These are phyloP conservation scores for Naganishia cerealis DNA, from an alignment of 1,284 basidiomycete genomes.

Conservation along the genomic window DNA sequence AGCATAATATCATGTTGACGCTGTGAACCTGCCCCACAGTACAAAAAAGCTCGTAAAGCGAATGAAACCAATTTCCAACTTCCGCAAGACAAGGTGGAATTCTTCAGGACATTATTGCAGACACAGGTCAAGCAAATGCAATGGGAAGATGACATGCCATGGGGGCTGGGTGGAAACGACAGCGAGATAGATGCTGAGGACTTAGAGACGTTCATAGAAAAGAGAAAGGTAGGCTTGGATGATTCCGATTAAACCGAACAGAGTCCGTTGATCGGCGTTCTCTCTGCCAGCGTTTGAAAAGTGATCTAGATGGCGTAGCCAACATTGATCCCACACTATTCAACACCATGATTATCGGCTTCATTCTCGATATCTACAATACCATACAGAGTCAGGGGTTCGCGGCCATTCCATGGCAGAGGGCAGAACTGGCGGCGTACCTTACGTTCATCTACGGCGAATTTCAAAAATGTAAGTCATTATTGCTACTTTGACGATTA, in stretches of 20 bases:
- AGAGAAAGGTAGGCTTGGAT: conserved; percentile 68
- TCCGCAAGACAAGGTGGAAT: conserved; percentile 68
- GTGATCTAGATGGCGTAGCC: conserved; percentile 52
- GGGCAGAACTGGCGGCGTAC: conserved; percentile 88
- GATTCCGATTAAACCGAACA: background rate
- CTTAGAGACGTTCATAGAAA: conserved; percentile 74
- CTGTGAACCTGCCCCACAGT: conserved; percentile 56
- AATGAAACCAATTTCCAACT: conserved; percentile 62
- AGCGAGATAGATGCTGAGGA: conserved; percentile 81
- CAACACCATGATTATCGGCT: conserved; percentile 33
- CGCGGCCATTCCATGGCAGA: conserved; percentile 75
- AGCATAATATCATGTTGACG: background rate
- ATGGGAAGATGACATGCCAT: conserved; percentile 68
- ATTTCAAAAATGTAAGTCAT: conserved; percentile 59
- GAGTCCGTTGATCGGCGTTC: conserved; percentile 63
- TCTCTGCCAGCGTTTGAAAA: conserved; percentile 59
- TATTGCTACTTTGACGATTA: background rate
- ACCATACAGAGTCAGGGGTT: conserved; percentile 44
- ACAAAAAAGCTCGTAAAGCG: conserved; percentile 73
- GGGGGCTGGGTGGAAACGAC: conserved; percentile 74
- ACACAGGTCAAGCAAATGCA: conserved; percentile 75
- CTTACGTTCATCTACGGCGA: conserved; percentile 93
- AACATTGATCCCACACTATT: conserved; percentile 38
- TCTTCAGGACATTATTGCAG: conserved; percentile 75
- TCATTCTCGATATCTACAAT: conserved; percentile 49